Percentiles rank a stretch among this genome's conserved stretches.
Conservation (phyloP, 78 protist species). For the Monosiga brevicollis region DNA sequence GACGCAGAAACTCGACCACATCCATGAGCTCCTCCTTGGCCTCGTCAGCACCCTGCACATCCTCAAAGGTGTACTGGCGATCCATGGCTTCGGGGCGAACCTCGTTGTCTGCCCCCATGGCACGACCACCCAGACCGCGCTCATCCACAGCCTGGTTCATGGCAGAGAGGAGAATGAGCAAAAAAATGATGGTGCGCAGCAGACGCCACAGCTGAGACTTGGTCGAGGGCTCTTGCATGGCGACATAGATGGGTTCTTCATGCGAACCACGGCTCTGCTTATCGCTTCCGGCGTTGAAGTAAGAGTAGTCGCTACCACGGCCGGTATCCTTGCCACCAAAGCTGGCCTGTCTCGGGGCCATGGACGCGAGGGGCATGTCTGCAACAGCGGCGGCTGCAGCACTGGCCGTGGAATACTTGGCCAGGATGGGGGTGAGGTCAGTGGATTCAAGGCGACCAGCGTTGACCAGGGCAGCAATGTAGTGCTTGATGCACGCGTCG, state of each 20-base stretch:
- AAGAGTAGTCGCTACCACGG: too few relatives aligned
- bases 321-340: neutral
- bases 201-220: neutral
- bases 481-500: conserved; percentile 2
- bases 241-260: neutral
- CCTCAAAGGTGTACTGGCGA: neutral
- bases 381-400: too few relatives aligned
- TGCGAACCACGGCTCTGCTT: neutral
- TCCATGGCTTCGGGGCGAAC: neutral
- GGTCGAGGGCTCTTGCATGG: neutral
- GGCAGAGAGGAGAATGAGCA: neutral
- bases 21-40: conserved; percentile 71
- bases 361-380: too few relatives aligned
- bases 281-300: neutral
- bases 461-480: conserved; percentile 9
- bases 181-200: neutral
- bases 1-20: conserved; percentile 66
- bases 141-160: neutral
- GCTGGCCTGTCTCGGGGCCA: too few relatives aligned
- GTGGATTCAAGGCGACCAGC: neutral
- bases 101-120: neutral
- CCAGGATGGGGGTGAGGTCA: neutral
- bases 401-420: neutral
- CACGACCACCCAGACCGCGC: neutral
- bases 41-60: conserved; percentile 34